Percentiles rank a stretch among this genome's conserved stretches.
These are phyloP conservation scores for Camellia japonica DNA, from an alignment of 148 eudicot species.

Conservation along the genomic window DNA sequence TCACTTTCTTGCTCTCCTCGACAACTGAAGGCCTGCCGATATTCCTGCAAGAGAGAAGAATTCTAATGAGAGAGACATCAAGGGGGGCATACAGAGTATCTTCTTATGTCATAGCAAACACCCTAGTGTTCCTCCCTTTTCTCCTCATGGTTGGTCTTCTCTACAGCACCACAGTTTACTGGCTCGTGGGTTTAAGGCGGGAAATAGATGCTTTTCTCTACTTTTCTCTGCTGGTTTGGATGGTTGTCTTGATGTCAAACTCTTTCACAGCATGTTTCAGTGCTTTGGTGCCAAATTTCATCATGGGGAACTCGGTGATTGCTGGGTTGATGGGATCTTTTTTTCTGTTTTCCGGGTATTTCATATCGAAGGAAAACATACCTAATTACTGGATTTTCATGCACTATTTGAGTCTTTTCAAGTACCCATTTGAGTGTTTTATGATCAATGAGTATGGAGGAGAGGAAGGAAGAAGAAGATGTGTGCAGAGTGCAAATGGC, in stretches of 20 bases:
- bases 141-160: slow-evolving; percentile 58
- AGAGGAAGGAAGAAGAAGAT: slow-evolving; percentile 44
- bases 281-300: slow-evolving; percentile 85
- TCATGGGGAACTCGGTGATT: slow-evolving; percentile 91
- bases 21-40: slow-evolving; percentile 93
- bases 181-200: slow-evolving; percentile 72
- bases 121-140: slow-evolving; percentile 78
- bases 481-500: slow-evolving; percentile 41
- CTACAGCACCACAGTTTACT: slow-evolving; percentile 68
- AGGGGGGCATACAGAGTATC: slow-evolving; percentile 91
- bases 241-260: slow-evolving; percentile 82
- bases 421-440: slow-evolving; percentile 96
- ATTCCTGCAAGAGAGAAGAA: slow-evolving; percentile 86
- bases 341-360: slow-evolving; percentile 92
- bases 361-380: slow-evolving; percentile 65
- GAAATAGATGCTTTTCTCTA: slow-evolving; percentile 57
- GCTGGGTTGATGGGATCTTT: slow-evolving; percentile 91
- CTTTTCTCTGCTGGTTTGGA: slow-evolving; percentile 80
- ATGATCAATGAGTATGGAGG: slow-evolving; percentile 94
- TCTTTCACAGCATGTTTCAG: slow-evolving; percentile 93
- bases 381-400: slow-evolving; percentile 90
- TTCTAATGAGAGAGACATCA: slow-evolving; percentile 75
- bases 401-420: slow-evolving; percentile 90
- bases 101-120: slow-evolving; percentile 79
- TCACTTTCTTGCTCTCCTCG: slow-evolving; percentile 86